These are phyloP conservation scores for Sclerotinia nivalis DNA, from an alignment of 2,329 filamentous ascomycete genomes.

Conservation along the genomic window DNA sequence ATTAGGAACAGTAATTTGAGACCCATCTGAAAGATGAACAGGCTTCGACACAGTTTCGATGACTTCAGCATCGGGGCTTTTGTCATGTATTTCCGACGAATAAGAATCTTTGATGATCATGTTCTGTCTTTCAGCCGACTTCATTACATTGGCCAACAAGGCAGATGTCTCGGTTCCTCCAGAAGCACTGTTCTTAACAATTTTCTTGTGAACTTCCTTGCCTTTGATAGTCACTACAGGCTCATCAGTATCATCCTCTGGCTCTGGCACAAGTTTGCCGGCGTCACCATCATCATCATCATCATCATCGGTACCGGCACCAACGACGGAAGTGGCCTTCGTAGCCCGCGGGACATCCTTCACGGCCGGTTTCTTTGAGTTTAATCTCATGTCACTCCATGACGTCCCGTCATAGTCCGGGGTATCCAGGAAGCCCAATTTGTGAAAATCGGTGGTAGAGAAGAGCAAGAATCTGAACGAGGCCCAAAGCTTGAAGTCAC, in stretches of 20 bases:
- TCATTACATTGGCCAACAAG: not conserved
- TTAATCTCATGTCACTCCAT: not conserved
- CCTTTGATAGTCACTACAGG: not conserved
- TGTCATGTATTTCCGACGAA: not conserved
- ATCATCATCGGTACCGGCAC: not conserved
- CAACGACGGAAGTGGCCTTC: not conserved
- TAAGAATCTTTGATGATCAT: not conserved
- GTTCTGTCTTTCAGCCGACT: not conserved
- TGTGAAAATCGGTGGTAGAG: constrained; percentile 26
- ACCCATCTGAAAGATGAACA: not conserved
- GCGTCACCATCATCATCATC: not conserved
- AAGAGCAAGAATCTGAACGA: constrained; percentile 29
- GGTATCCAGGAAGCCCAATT: constrained; percentile 23
- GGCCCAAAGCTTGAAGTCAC: constrained; percentile 29
- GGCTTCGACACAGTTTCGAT: not conserved
- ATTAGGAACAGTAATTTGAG: not conserved
- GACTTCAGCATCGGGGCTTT: not conserved
- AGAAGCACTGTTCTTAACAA: not conserved
- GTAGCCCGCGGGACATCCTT: not conserved
- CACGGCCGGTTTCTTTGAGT: not conserved
- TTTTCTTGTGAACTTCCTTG: not conserved
- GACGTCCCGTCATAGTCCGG: not conserved
- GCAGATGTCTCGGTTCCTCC: not conserved
- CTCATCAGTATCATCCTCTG: not conserved
- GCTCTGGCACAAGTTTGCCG: not conserved